Evolutionary conservation across 225 moss, liverwort and hornwort species (phyloP).

Genomic region (Pseudoscleropodium purum): DNA sequence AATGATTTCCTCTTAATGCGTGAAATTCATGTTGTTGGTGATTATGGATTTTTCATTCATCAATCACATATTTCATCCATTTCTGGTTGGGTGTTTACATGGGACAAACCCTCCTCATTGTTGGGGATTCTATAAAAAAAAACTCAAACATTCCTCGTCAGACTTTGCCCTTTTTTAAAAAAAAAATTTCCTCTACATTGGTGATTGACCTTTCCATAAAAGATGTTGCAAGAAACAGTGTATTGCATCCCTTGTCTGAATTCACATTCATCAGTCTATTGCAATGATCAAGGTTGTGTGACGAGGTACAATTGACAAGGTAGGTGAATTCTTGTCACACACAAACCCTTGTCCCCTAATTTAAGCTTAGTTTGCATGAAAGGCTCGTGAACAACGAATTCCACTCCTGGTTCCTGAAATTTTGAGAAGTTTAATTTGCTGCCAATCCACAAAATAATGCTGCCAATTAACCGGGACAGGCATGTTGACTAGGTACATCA

Average conservation of each 20-base stretch:
- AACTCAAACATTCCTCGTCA: no score
- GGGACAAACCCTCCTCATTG: no score
- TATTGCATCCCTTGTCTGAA: neutral
- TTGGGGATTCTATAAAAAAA: no score
- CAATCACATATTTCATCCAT: no score
- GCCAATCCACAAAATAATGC: neutral
- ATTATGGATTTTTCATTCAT: no score
- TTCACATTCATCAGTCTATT: neutral
- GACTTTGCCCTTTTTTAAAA: no score
- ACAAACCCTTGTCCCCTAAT: neutral
- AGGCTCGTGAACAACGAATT: neutral
- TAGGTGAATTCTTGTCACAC: neutral
- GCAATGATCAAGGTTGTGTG: no score
- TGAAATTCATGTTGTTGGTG: no score
- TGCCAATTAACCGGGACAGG: neutral
- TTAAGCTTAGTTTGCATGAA: neutral
- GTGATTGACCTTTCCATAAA: neutral
- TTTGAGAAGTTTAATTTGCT: neutral
- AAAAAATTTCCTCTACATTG: no score
- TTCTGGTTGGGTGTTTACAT: no score
- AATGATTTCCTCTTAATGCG: no score
- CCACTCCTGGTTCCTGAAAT: neutral
- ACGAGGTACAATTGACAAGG: neutral
- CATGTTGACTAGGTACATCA: neutral
- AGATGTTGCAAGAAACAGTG: neutral